These are phyloP conservation scores for Tolypocladium ovalisporum DNA, from an alignment of 2,329 filamentous ascomycete genomes.

Conservation along the genomic window DNA sequence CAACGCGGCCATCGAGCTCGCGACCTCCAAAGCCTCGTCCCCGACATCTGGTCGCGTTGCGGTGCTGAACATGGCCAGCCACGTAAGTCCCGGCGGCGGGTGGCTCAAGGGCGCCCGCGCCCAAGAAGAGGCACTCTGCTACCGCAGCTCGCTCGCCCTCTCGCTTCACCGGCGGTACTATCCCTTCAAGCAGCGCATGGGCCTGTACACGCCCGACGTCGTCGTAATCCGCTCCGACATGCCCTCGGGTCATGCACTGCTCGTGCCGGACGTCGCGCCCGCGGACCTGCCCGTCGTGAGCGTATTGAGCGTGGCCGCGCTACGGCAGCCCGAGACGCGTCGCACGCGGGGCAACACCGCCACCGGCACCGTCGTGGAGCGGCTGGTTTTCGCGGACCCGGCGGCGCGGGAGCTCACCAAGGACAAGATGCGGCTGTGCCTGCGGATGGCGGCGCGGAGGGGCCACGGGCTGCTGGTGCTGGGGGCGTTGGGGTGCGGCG, in stretches of 20 bases:
- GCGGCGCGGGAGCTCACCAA: constrained; percentile 43
- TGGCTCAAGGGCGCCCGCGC: constrained; percentile 51
- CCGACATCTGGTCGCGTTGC: constrained; percentile 29
- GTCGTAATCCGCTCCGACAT: constrained; percentile 44
- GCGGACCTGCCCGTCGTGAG: constrained; percentile 39
- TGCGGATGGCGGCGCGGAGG: constrained; percentile 47
- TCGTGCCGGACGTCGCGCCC: constrained; percentile 22
- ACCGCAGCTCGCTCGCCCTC: constrained; percentile 43
- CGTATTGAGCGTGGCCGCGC: constrained; percentile 49
- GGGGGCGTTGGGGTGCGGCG: constrained; percentile 60
- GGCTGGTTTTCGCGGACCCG: constrained; percentile 26
- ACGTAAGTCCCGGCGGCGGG: constrained; percentile 46
- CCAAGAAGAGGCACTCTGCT: constrained; percentile 61
- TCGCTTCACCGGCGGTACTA: constrained; percentile 39
- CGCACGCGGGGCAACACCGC: constrained; percentile 8
- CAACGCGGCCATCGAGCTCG: constrained; percentile 39
- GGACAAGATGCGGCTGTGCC: constrained; percentile 49
- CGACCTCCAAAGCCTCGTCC: constrained; percentile 10
- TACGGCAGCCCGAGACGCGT: constrained; percentile 27
- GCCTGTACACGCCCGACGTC: constrained; percentile 49
- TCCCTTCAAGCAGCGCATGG: constrained; percentile 36
- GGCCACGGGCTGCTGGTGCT: constrained; percentile 51
- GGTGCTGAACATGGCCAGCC: constrained; percentile 57
- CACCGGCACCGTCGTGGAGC: constrained; percentile 12
- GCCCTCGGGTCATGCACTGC: constrained; percentile 32